phyloP scores from a whole-genome alignment of 441 rosid genomes.

The Euphorbia corollata region DNA sequence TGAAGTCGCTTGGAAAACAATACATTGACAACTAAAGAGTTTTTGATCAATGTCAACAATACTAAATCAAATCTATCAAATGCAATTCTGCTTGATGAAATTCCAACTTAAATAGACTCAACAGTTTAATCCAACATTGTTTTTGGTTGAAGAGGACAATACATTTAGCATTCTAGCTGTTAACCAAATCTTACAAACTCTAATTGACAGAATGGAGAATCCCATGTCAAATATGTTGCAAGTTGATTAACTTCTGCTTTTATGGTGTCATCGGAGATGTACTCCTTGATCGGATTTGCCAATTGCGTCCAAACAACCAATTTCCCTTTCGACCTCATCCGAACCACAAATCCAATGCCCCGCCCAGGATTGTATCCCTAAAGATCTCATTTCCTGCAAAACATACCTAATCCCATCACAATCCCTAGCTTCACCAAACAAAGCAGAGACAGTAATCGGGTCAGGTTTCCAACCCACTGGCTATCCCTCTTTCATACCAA shows the following conservation, averaged over 20 bases:
- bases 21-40: too few species aligned
- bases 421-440: conserved; percentile 80
- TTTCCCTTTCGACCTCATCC: conserved; percentile 56
- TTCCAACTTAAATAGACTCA: too few species aligned
- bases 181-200: too few species aligned
- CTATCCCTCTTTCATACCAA: conserved; percentile 85
- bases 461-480: conserved; percentile 93
- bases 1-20: too few species aligned
- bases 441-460: conserved; percentile 56
- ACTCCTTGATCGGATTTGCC: conserved; percentile 60
- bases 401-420: conserved; percentile 87
- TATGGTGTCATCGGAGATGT: conserved; percentile 28
- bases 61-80: too few species aligned
- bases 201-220: too few species aligned
- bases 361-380: conserved; percentile 82
- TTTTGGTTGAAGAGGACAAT: too few species aligned
- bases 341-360: conserved; percentile 75
- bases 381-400: conserved; percentile 69
- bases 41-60: too few species aligned
- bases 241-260: background rate
- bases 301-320: conserved; percentile 52
- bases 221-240: too few species aligned
- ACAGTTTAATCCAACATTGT: too few species aligned
- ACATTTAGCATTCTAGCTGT: too few species aligned
- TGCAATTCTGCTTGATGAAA: too few species aligned